These are phyloP conservation scores for Pythium aquatile DNA, from an alignment of 352 stramenopile genomes.

Conservation along the genomic window DNA sequence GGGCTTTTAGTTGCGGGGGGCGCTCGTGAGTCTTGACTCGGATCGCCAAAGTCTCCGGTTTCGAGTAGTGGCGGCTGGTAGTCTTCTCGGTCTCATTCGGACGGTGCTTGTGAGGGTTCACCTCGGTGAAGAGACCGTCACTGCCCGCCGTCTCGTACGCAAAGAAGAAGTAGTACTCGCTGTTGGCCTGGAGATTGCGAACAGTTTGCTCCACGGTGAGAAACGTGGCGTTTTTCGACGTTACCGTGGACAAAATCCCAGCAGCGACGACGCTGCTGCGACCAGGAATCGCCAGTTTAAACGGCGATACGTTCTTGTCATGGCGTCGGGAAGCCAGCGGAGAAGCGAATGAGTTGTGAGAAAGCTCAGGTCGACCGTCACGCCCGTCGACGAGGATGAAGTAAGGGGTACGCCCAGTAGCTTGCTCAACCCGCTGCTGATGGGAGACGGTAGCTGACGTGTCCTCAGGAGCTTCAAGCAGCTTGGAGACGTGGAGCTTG, in stretches of 20 bases:
- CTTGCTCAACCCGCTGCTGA: constrained; percentile 1
- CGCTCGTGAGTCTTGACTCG: constrained; percentile 51
- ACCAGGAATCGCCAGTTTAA: constrained; percentile 35
- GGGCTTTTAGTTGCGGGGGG: constrained; percentile 43
- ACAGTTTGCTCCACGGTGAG: constrained; percentile 42
- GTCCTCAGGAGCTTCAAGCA: constrained; percentile 28
- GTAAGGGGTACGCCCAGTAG: constrained; percentile 45
- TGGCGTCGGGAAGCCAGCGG: constrained; percentile 17
- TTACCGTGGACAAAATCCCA: constrained; percentile 41
- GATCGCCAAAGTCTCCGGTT: constrained; percentile 43
- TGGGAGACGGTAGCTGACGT: neutral
- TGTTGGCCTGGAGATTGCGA: constrained; percentile 38
- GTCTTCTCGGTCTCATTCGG: constrained; percentile 32
- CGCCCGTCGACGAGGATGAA: constrained; percentile 65
- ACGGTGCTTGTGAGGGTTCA: constrained; percentile 61
- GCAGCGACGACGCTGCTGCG: constrained; percentile 42
- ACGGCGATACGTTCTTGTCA: constrained; percentile 20
- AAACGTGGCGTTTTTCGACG: constrained; percentile 46
- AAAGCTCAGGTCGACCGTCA: constrained; percentile 37
- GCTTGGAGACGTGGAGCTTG: constrained; percentile 52
- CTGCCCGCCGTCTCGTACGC: constrained; percentile 68
- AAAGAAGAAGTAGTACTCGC: constrained; percentile 68
- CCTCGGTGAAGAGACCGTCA: constrained; percentile 61
- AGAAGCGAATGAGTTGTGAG: constrained; percentile 31
- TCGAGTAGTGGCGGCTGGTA: constrained; percentile 11